Evolutionary conservation across 345 rosid genomes (phyloP), one percentile per base, ranked within the genome.

Genomic region (Salix caprea): DNA sequence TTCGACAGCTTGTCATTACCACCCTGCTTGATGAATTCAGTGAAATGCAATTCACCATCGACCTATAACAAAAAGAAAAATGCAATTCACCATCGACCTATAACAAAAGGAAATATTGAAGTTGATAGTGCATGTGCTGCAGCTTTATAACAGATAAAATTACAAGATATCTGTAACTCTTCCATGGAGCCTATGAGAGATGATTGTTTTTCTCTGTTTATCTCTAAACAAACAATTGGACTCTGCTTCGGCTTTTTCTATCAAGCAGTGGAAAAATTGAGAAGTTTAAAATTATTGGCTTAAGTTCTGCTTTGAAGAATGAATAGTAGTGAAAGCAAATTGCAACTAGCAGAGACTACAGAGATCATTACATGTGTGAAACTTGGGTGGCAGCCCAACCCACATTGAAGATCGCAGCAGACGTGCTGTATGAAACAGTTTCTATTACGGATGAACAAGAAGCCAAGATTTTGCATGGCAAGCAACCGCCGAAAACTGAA

Each of bases 321-420:
- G 37, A 64, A 58, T 23, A 52, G 75, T 6, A n/a, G 79, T 71
- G 44, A 18, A 39, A 74, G 68, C 62, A 79, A 3, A 21, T 52
- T 74, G 71, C 18, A 58, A 72, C 4, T 8, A 23, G 28, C 26
- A 39, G 37, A 69, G 67, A 69, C 37, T 46, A 69, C 66, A 60
- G 72, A 81, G 82, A 61, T 40, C 46, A 76, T 85, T 91, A 95
- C 99, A 95, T 95, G 85, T 95, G 97, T 42, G 99, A 93, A 86
- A 95, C 99, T 76, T 95, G 99, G 79, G 99, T 88, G 77, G 94
- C 97, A 50, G 97, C 97, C 97, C 99, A 95, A 50, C 99, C 99
- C 65, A 93, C 79, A 82, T 95, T 95, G 83, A 95, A 95, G 77
- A 95, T 90, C 74, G 97, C 97, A 66, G 97, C 97, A 84, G 87